Evolutionary conservation across 768 basidiomycete genomes (phyloP).

Genomic region (Kwoniella bestiolae): DNA sequence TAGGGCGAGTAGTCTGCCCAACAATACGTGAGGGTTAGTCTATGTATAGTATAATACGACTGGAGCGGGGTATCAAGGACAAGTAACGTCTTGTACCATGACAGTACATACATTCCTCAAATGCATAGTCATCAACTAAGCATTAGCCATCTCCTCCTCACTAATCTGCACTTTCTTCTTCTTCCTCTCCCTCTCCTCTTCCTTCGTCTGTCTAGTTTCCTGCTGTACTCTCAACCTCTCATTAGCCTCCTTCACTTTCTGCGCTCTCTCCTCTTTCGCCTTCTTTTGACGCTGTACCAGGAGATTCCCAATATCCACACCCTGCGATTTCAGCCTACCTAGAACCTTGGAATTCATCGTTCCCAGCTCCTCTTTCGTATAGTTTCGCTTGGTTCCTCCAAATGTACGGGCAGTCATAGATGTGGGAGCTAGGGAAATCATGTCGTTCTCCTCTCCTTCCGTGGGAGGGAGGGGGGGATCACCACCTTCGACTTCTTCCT

Average conservation of each 20-base stretch:
- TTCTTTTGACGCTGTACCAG: conserved; percentile 43
- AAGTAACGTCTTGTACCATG: too few relatives aligned
- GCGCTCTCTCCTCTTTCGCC: conserved; percentile 42
- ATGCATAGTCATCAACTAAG: too few relatives aligned
- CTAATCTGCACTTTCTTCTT: neutral
- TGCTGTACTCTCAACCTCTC: neutral
- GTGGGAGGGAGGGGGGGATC: conserved; percentile 22
- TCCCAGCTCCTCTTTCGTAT: conserved; percentile 38
- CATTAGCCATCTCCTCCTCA: conserved; percentile 20
- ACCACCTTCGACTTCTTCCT: conserved; percentile 50
- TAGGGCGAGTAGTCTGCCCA: too few relatives aligned
- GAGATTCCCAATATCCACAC: conserved; percentile 46
- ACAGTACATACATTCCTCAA: too few relatives aligned
- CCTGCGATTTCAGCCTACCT: conserved; percentile 46
- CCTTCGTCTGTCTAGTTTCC: neutral
- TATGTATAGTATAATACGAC: too few relatives aligned
- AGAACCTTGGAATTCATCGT: conserved; percentile 37
- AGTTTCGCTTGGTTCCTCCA: conserved; percentile 6
- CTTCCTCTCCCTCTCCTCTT: neutral
- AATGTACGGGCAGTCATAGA: conserved; percentile 1
- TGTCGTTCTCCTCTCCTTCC: neutral
- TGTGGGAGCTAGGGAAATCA: conserved; percentile 12
- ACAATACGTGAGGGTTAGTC: too few relatives aligned
- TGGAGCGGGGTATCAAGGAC: too few relatives aligned
- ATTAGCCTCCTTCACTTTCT: conserved; percentile 8